A percentile compares a stretch with the other conserved stretches of the same genome.
Conservation (phyloP, 2,329 filamentous ascomycete species). For the Neofusicoccum umdonicola region DNA sequence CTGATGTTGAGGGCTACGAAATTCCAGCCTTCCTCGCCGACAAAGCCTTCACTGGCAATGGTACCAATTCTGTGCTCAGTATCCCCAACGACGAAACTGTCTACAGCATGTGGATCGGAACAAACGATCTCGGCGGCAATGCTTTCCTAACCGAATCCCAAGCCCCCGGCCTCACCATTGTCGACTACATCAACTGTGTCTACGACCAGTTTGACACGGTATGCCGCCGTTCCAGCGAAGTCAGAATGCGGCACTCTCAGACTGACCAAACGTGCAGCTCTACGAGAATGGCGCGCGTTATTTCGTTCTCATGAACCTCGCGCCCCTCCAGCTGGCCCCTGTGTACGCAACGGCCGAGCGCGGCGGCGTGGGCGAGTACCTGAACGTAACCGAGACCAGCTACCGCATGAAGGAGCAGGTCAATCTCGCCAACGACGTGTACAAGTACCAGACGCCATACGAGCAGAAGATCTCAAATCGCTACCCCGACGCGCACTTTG, state of each 20-base stretch:
- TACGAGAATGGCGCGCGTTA: constrained; percentile 66
- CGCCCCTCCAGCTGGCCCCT: constrained; percentile 66
- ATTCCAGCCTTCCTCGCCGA: constrained; percentile 49
- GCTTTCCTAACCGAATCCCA: constrained; percentile 68
- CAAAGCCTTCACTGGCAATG: constrained; percentile 27
- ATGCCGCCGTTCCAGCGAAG: constrained; percentile 18
- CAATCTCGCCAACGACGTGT: constrained; percentile 51
- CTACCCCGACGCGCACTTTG: constrained; percentile 58
- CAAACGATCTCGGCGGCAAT: constrained; percentile 69
- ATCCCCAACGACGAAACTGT: constrained; percentile 60
- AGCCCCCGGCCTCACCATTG: constrained; percentile 56
- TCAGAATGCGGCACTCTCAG: no score
- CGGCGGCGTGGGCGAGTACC: constrained; percentile 43
- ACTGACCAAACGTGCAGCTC: constrained; percentile 46
- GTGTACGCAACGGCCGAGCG: constrained; percentile 58
- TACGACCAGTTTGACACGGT: constrained; percentile 41
- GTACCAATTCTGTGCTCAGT: constrained; percentile 39
- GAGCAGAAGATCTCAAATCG: constrained; percentile 42
- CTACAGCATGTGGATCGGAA: constrained; percentile 77
- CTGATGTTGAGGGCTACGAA: constrained; percentile 51
- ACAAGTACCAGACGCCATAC: constrained; percentile 51
- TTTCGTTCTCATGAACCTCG: constrained; percentile 70
- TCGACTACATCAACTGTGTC: constrained; percentile 66
- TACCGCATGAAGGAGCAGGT: constrained; percentile 54
- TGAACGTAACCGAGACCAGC: constrained; percentile 51